Percentiles rank a stretch among this genome's conserved stretches.
Conservation (phyloP, 805 yeast genomes). For the Ogataea methanolica region DNA sequence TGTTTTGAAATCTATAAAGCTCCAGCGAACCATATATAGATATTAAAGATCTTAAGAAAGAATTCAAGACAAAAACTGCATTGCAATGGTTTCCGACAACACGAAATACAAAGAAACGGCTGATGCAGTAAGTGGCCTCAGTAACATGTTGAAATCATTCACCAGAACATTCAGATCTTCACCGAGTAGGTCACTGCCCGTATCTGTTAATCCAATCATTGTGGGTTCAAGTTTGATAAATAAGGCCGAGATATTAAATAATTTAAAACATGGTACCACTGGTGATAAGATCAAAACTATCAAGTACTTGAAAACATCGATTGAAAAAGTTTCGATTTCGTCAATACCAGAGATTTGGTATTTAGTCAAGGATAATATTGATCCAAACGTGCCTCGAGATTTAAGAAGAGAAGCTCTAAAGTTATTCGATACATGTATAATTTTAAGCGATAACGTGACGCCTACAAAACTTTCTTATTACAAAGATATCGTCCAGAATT, state of each 20-base stretch:
- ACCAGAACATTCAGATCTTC: constrained; percentile 21
- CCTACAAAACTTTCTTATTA: constrained; percentile 53
- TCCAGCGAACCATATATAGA: too few species aligned
- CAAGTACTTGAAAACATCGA: constrained; percentile 41
- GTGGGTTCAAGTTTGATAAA: constrained; percentile 24
- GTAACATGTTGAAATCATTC: constrained; percentile 21
- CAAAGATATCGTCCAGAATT: constrained; percentile 46
- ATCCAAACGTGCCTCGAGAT: constrained; percentile 26
- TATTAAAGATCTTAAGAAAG: neutral
- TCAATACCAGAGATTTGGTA: constrained; percentile 77
- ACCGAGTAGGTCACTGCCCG: constrained; percentile 10
- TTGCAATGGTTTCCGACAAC: neutral
- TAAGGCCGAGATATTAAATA: constrained; percentile 15
- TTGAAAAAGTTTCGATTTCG: constrained; percentile 49
- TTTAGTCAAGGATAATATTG: constrained; percentile 51
- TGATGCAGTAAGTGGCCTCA: neutral
- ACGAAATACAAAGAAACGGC: too few species aligned
- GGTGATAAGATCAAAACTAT: constrained; percentile 46
- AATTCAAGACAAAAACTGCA: neutral
- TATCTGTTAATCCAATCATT: constrained; percentile 23
- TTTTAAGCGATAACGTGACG: constrained; percentile 45
- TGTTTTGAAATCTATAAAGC: too few species aligned
- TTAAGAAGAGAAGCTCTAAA: constrained; percentile 46
- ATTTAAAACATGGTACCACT: constrained; percentile 19
- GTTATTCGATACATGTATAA: constrained; percentile 53